Conservation (phyloP, 1,284 basidiomycete genomes). For the Phylloporus sp. region DNA sequence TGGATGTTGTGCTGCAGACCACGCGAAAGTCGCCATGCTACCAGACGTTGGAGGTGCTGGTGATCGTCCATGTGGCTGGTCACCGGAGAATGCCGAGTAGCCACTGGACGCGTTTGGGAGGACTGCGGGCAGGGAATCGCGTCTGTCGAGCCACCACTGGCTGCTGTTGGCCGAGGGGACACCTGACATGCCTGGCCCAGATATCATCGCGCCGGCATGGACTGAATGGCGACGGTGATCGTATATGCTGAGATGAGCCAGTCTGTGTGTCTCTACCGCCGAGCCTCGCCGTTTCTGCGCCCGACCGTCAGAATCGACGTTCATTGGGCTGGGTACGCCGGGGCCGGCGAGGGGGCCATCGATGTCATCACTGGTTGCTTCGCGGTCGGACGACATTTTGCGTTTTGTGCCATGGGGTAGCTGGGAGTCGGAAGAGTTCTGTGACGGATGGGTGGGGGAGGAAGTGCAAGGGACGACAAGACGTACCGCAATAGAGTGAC, state of each 20-base stretch:
- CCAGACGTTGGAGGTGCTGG: slow-evolving; percentile 60
- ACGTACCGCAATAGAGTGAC: slow-evolving; percentile 66
- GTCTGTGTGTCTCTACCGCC: slow-evolving; percentile 71
- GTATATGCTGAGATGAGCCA: slow-evolving; percentile 71
- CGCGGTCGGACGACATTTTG: slow-evolving; percentile 76
- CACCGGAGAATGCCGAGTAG: slow-evolving; percentile 64
- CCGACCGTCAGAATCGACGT: slow-evolving; percentile 63
- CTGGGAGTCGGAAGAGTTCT: slow-evolving; percentile 43
- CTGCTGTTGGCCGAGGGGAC: slow-evolving; percentile 19
- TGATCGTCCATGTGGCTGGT: slow-evolving; percentile 65
- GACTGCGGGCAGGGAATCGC: slow-evolving; percentile 71
- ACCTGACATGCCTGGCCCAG: slow-evolving; percentile 31
- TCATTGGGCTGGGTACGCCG: slow-evolving; percentile 60
- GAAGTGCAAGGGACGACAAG: slow-evolving; percentile 8
- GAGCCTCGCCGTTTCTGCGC: slow-evolving; percentile 81
- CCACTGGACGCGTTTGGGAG: slow-evolving; percentile 64
- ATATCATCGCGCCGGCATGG: slow-evolving; percentile 57
- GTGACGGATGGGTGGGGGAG: slow-evolving; percentile 3
- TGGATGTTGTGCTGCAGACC: slow-evolving; percentile 61
- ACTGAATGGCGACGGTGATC: slow-evolving; percentile 73
- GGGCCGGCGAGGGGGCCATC: slow-evolving; percentile 73
- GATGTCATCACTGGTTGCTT: slow-evolving; percentile 56
- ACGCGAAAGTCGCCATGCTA: slow-evolving; percentile 70
- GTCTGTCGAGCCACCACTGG: slow-evolving; percentile 67
- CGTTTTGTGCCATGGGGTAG: slow-evolving; percentile 70